Conservation (phyloP, 2,329 filamentous ascomycete genomes). For the Ophiostoma novo-ulmi region DNA sequence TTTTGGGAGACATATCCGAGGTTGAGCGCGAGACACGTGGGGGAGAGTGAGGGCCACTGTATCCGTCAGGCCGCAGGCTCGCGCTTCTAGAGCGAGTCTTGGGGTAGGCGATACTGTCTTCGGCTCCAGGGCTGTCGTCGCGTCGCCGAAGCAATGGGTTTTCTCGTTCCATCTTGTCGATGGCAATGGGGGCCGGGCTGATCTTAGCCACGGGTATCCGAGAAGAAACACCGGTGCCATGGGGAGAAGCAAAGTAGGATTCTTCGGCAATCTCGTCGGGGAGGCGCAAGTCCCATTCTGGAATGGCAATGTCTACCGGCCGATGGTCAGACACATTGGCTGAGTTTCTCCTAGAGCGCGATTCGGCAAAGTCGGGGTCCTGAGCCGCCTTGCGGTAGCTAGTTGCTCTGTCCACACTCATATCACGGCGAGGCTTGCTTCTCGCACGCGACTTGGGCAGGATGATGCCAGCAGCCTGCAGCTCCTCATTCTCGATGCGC, state of each 20-base stretch:
- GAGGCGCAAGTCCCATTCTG: slow-evolving; percentile 66
- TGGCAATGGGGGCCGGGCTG: slow-evolving; percentile 70
- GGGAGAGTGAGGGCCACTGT: neutral
- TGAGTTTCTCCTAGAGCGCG: slow-evolving; percentile 46
- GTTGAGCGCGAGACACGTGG: slow-evolving; percentile 33
- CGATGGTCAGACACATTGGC: slow-evolving; percentile 36
- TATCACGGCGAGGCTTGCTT: slow-evolving; percentile 32
- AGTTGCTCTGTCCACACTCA: slow-evolving; percentile 32
- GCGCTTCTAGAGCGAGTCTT: slow-evolving; percentile 66
- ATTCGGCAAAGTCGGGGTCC: slow-evolving; percentile 32
- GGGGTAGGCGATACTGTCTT: slow-evolving; percentile 54
- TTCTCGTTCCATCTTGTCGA: slow-evolving; percentile 68
- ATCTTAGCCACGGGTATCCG: slow-evolving; percentile 80
- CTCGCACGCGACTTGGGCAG: slow-evolving; percentile 51
- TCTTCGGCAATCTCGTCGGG: slow-evolving; percentile 71
- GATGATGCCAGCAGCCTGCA: slow-evolving; percentile 70
- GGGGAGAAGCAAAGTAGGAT: slow-evolving; percentile 51
- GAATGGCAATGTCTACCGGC: slow-evolving; percentile 39
- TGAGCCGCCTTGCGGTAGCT: slow-evolving; percentile 35
- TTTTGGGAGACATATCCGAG: slow-evolving; percentile 53
- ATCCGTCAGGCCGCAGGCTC: slow-evolving; percentile 43
- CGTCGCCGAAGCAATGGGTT: slow-evolving; percentile 59
- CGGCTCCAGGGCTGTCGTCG: slow-evolving; percentile 47
- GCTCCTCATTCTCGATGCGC: slow-evolving; percentile 72
- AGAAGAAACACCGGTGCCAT: slow-evolving; percentile 58